Evolutionary conservation across 2,329 filamentous ascomycete species (phyloP), one percentile per base, ranked within the genome.

Genomic region (Monosporascus cannonballus): DNA sequence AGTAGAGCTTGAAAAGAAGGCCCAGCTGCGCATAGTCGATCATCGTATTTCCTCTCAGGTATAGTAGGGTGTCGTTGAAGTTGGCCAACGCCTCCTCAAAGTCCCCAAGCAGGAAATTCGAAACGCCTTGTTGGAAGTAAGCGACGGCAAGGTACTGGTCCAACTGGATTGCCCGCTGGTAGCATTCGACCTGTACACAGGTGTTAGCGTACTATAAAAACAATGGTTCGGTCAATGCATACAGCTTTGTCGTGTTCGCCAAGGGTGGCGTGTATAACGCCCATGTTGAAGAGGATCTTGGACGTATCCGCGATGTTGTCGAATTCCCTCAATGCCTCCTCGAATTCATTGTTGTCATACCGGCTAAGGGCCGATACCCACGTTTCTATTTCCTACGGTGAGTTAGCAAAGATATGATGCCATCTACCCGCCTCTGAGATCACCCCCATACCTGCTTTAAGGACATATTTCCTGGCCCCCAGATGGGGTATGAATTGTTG

Each of bases 321-420:
- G 67, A 99, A 97, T 56, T 89, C 83, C 62, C 79, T 82, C 57
- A 97, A 75, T 27, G 94, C 85, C 60, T 93, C 88, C 66, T 97
- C 93, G 73, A 96, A 97, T 67, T 99, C 90, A 74, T 96, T 96
- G 74, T 93, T 94, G 74, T 99, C 94, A 76, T 99, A 99, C 68
- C 87, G 86, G 63, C 78, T 85, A 51, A 99, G 84, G 72, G 94
- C 94, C 69, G 86, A 79, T 61, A 97, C 94, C 94, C 94, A 99
- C 48, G 90, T 96, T 76, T 97, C 93, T 72, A 99, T 99, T 87
- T 99, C 94, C 92, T 96, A 52, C 22, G 22, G 24, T 38, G 18
- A 42, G 54, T 59, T 42, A 58, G 52, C 24, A 57, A 51, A 52
- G 20, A 25, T 25, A 38, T 47, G 25, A 27, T 25, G 48, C 39